Percentiles rank a stretch among this genome's conserved stretches.
Conservation (phyloP, 441 rosid species). For the Populus trichocarpa region DNA sequence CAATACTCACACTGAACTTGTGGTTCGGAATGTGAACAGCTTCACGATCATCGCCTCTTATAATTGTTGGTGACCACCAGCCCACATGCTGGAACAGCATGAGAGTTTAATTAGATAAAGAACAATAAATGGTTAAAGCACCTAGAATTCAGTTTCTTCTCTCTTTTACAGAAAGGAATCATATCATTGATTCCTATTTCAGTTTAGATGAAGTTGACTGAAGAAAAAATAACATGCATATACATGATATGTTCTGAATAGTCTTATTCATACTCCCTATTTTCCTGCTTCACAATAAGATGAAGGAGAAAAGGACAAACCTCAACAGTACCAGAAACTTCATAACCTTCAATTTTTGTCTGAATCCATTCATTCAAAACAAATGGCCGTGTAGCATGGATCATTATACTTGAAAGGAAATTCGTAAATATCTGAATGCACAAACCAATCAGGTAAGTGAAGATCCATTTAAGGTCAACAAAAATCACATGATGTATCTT, state of each 20-base stretch:
- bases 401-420: conserved; percentile 89
- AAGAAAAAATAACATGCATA: not conserved
- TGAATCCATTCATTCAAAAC: conserved; percentile 91
- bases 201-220: not conserved
- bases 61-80: conserved; percentile 96
- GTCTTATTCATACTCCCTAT: not conserved
- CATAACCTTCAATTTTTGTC: conserved; percentile 87
- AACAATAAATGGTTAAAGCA: not conserved
- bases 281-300: not conserved
- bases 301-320: conserved; percentile 41
- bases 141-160: conserved; percentile 1
- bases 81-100: conserved; percentile 73
- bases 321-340: conserved; percentile 97
- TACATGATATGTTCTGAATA: not conserved
- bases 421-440: conserved; percentile 81
- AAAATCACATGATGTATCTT: not conserved
- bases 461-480: not conserved
- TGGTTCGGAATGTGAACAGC: conserved; percentile 97
- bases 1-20: conserved; percentile 79
- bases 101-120: conserved; percentile 14
- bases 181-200: not conserved
- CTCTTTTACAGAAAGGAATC: not conserved
- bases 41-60: conserved; percentile 97
- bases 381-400: conserved; percentile 92
- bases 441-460: conserved; percentile 22